Base-by-base conservation (phyloP, 768 basidiomycete genomes). In the Mycena rebaudengoi region DNA sequence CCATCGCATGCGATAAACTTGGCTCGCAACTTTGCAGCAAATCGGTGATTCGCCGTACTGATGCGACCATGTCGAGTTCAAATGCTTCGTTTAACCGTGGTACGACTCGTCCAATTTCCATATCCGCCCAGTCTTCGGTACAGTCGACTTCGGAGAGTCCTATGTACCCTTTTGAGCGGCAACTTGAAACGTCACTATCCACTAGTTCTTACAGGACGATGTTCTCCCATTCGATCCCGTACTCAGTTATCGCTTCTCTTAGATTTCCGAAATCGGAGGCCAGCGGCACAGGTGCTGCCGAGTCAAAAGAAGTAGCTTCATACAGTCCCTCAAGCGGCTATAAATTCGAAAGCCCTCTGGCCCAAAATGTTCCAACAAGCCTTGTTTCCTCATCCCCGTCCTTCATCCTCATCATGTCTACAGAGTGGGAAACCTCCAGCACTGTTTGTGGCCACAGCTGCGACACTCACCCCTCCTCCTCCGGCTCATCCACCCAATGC, bases 391-490 rank as follows among this genome's bases (percentile, higher is more conserved):
- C 28, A 21, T 29, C 29, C n/a, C 52, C 37, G 12, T 23, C 33
- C 41, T 18, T 26, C 50, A 16, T 29, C 30, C 43, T 37, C 43
- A 48, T 35, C 39, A 54, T 60, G 54, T 51, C 69, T 54, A 51
- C 41, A 60, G 70, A 70, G 60, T 69, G 69, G 68, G 72, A 72
- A 29, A 64, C 66, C 37, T 52, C 68, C 40, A 60, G 70, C 48
- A 74, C 72, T 18, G 45, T 69, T n/a, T 71, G 71, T 29, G 68
- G 62, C 51, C 69, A 71, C 39, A 66, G 62, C 39, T 26, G 23
- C 41, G 65, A 67, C 50, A 65, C 44, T 25, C 55, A 33, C 33
- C 65, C 61, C 32, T 67, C 67, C 33, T 43, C 52, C 28, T 54
- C n/a, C n/a, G n/a, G n/a, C n/a, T n/a, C 49, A 10, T 56, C 48